Base-by-base conservation (phyloP, 306 rosid species). In the Vigna radiata region DNA sequence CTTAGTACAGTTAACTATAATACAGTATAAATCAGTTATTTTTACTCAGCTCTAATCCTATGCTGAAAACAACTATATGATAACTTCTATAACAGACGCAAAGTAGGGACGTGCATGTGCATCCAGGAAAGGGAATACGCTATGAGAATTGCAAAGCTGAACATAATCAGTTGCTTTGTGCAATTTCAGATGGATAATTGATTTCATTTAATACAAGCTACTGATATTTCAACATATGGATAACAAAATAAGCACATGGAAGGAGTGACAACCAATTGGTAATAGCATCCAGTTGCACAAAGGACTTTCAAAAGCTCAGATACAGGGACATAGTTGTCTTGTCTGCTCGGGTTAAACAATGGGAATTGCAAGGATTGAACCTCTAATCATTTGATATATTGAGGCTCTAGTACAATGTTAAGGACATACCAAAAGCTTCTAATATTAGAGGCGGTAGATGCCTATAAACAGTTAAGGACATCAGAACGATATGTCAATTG, bases 161-260 rank as follows among this genome's bases (percentile, higher is more conserved):
- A 60, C 18, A 27, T 23, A 14, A 14, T 31, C 39, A 67, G 18
- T 46, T 55, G 75, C 23, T 46, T 46, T 73, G 55, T 47, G 52
- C 72, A 56, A 23, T 4, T 56, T 23, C 18, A 58, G 69, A 43
- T 41, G 75, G 76, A 48, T 56, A 27, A 48, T 27, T 52, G 60
- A 43, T 64, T 72, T 46, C 71, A 43, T 64, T 72, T 39, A 54
- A 80, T 46, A 75, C 75, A 54, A 46, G 78, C 47, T 37, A 65
- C 59, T 31, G 23, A 72, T 41, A 53, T 52, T 50, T 62, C 52
- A 23, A 23, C 2, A 15, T 3, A 6, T 25, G 68, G 63, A 47
- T 62, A 56, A 9, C 10, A 15, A 68, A 63, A 69, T 16, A 13
- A 8, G 39, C 13, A 52, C 44, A 5, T 6, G 33, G 65, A 79